Conservation (phyloP, 768 basidiomycete genomes). For the Hortiboletus flavorubellus region DNA sequence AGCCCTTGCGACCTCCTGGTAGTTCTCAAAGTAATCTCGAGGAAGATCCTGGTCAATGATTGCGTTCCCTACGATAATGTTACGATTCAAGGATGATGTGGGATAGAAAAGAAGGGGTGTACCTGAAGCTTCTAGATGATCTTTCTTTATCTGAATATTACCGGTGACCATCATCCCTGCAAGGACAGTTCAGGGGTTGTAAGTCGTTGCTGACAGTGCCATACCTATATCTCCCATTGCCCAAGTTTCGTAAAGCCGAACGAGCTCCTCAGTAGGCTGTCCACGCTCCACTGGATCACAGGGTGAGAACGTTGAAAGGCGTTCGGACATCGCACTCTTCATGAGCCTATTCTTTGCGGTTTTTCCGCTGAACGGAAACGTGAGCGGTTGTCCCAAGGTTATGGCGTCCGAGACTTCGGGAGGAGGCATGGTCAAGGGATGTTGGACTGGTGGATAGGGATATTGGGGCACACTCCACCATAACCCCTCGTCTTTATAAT, state of each 20-base stretch:
- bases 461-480: constrained; percentile 11
- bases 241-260: constrained; percentile 35
- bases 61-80: constrained; percentile 24
- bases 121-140: constrained; percentile 34
- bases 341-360: constrained; percentile 30
- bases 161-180: constrained; percentile 33
- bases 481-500: constrained; percentile 19
- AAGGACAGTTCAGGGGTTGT: constrained; percentile 3
- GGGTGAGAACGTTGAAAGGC: constrained; percentile 33
- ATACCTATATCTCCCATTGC: constrained; percentile 31
- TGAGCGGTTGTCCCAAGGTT: constrained; percentile 24
- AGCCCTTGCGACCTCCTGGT: constrained; percentile 25
- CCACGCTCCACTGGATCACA: constrained; percentile 29
- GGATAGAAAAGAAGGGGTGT: neutral
- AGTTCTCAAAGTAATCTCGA: constrained; percentile 22
- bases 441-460: constrained; percentile 14
- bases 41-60: constrained; percentile 31
- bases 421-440: constrained; percentile 11
- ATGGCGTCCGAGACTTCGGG: constrained; percentile 17
- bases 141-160: constrained; percentile 34
- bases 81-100: neutral
- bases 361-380: constrained; percentile 31
- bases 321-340: constrained; percentile 37
- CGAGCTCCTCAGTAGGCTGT: constrained; percentile 32
- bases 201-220: neutral